phyloP scores from a whole-genome alignment of 192 early-diverging fungal species.

The Rhizophagus clarus region DNA sequence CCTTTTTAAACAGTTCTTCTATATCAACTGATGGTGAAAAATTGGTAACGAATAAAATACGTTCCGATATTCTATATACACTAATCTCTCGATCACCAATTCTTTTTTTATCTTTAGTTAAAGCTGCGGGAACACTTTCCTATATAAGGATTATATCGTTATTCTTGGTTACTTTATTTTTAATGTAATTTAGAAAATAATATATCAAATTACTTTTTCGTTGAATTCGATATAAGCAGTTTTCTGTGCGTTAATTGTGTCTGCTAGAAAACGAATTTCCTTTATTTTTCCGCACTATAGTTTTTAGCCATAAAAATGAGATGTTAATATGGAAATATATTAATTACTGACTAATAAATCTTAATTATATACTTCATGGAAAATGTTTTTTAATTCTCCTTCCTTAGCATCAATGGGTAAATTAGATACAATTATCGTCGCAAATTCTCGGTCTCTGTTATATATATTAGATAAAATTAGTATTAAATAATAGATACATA shows the following conservation, averaged over 20 bases:
- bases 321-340: not conserved
- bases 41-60: conserved; percentile 19
- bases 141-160: not conserved
- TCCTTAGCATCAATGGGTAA: not conserved
- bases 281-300: conserved; percentile 17
- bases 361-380: not conserved
- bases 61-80: not conserved
- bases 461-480: not conserved
- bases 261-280: not conserved
- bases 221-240: conserved; percentile 18
- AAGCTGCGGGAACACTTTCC: conserved; percentile 14
- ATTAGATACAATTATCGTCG: conserved; percentile 5
- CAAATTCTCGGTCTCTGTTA: conserved; percentile 5
- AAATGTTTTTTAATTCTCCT: conserved; percentile 13
- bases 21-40: not conserved
- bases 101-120: conserved; percentile 28
- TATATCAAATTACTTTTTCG: not conserved
- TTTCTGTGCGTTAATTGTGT: not conserved
- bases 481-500: not conserved
- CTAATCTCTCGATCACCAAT: conserved; percentile 18
- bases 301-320: too few species aligned
- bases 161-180: not conserved
- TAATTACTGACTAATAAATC: not conserved
- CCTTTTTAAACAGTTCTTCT: conserved; percentile 12
- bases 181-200: not conserved